phyloP scores from a whole-genome alignment of 345 rosid genomes.

The Syzygium aromaticum region DNA sequence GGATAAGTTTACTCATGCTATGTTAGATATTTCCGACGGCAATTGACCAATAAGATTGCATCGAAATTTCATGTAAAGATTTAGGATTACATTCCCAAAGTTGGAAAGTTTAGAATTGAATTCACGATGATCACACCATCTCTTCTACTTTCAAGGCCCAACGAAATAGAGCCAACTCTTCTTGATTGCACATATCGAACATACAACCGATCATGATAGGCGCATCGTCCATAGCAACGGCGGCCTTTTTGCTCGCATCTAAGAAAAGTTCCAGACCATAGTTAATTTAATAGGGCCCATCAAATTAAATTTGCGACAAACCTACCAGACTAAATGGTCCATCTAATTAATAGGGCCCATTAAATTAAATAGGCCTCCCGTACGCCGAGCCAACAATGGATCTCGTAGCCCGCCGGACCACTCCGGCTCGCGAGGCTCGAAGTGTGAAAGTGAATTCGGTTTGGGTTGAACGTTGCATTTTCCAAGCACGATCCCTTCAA shows the following conservation, averaged over 20 bases:
- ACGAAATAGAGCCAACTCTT: neutral
- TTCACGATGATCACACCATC: neutral
- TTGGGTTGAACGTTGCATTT: neutral
- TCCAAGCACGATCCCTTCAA: neutral
- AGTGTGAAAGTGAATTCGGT: neutral
- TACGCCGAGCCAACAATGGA: neutral
- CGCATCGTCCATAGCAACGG: neutral
- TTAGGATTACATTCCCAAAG: no score
- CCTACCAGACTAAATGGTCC: neutral
- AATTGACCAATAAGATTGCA: no score
- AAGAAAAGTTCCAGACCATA: neutral
- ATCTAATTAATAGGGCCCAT: no score
- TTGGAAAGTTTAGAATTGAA: no score
- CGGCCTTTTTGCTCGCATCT: neutral
- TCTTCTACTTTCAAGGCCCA: neutral
- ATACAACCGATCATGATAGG: neutral
- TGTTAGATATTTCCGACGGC: no score
- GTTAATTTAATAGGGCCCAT: neutral
- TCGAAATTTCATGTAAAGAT: no score
- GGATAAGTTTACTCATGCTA: rapidly evolving
- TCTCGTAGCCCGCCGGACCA: neutral
- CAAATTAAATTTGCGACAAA: neutral
- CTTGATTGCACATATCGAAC: neutral
- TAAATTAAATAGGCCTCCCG: neutral
- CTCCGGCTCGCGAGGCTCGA: neutral